Base-by-base conservation (phyloP, 2,329 filamentous ascomycete species). In the Exophiala mesophila region DNA sequence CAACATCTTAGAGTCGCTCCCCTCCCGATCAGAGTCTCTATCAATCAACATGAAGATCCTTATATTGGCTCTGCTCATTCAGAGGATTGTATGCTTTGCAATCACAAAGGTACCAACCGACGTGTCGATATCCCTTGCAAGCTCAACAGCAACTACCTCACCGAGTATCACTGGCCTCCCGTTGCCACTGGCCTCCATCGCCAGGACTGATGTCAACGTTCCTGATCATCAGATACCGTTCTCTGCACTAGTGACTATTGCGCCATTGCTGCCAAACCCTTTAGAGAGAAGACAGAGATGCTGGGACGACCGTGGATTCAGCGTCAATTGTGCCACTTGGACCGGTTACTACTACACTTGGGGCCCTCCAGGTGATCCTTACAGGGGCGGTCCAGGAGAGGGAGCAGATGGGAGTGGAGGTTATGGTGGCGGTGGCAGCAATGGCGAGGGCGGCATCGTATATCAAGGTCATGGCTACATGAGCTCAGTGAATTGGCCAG, bases 321-420 rank as follows among this genome's bases (percentile, higher is more conserved):
- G 52, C 16, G 55, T 57, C 8, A 47, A 57, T 36, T 57, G 55
- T 39, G 54, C 50, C 8, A 50, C 49, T 23, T 57, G 55, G 55
- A 56, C 55, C 5, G 55, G 55, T 9, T 57, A 57, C 26, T 53
- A 54, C 30, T 57, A 56, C 32, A 56, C 52, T 20, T 57, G 55
- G 55, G 55, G 55, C 13, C 53, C 53, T 5, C 15, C 50, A 20
- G 54, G 47, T 19, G 46, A 54, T 41, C 49, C 46, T 3, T 50
- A 54, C 18, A 33, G 41, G 42, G 51, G 53, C 36, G 47, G 52
- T 12, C 51, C 53, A 12, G 42, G 44, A 10, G 44, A 44, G 28
- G 49, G 51, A 8, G 45, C 39, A 36, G 39, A 44, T 29, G 44
- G 46, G 9, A 33, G 30, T 19, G 39, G 39, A 17, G 24, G 33